Evolutionary conservation across 495 filamentous ascomycete genomes (phyloP).

Genomic region (Neurospora sp.): DNA sequence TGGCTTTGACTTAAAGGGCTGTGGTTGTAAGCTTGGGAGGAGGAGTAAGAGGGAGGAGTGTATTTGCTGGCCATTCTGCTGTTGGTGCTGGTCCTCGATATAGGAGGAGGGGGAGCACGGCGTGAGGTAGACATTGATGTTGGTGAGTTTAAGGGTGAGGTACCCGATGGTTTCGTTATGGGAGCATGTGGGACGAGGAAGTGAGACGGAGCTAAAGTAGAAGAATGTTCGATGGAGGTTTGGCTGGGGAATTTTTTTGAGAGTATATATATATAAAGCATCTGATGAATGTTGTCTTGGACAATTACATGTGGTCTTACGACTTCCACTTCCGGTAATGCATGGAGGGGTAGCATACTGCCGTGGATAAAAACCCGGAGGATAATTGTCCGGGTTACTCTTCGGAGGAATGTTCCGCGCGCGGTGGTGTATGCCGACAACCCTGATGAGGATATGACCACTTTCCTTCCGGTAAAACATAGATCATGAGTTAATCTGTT

Average conservation of each 20-base stretch:
- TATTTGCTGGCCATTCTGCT: not conserved
- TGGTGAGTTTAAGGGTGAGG: not conserved
- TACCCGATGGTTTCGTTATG: not conserved
- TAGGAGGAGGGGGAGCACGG: not conserved
- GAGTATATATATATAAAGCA: not conserved
- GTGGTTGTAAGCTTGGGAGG: not conserved
- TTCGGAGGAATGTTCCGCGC: not conserved
- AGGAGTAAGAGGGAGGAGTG: not conserved
- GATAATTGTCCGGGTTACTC: not conserved
- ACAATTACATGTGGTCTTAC: not conserved
- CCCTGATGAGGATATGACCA: not conserved
- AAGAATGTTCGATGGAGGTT: not conserved
- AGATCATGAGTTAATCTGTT: not conserved
- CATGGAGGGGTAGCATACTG: not conserved
- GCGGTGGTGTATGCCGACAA: not conserved
- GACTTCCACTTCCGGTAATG: not conserved
- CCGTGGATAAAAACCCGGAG: not conserved
- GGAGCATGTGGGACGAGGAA: not conserved
- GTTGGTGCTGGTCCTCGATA: not conserved
- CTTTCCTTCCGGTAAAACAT: not conserved
- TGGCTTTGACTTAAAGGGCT: not conserved
- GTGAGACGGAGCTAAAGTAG: not conserved
- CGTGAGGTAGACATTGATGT: not conserved
- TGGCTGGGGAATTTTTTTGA: not conserved
- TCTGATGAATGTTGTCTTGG: not conserved